Percentiles rank a stretch among this genome's conserved stretches.
phyloP scores from a whole-genome alignment of 2,329 filamentous ascomycete species.

The Thelonectria discophora region DNA sequence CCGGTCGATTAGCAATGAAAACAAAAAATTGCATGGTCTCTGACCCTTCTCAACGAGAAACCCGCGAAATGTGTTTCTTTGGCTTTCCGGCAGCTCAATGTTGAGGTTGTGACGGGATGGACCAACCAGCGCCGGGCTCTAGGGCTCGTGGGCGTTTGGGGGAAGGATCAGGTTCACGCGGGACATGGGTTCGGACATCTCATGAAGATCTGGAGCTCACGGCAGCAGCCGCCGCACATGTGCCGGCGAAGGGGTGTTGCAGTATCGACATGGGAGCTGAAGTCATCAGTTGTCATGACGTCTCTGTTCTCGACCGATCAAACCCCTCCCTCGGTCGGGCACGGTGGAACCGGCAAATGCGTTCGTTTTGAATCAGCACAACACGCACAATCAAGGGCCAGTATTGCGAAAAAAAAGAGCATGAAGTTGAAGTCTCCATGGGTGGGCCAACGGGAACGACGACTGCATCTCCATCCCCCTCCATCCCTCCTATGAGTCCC shows the following conservation, averaged over 20 bases:
- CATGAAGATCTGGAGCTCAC: neutral
- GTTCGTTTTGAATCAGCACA: neutral
- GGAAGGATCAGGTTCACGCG: neutral
- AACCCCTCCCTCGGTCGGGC: neutral
- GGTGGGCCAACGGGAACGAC: conserved; percentile 9
- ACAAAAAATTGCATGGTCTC: conserved; percentile 51
- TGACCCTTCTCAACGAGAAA: conserved; percentile 40
- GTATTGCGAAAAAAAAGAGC: neutral
- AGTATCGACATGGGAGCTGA: neutral
- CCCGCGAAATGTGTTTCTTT: conserved; percentile 6
- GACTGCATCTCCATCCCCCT: neutral
- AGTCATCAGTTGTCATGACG: neutral
- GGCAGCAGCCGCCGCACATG: neutral
- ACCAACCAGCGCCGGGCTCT: conserved; percentile 20
- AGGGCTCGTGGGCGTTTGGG: conserved; percentile 4
- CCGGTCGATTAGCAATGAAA: conserved; percentile 56
- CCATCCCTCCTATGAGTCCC: too few relatives aligned
- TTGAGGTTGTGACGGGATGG: conserved; percentile 21
- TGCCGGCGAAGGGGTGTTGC: neutral
- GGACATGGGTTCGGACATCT: neutral
- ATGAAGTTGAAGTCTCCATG: neutral
- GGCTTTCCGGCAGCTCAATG: neutral
- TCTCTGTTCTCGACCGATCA: neutral
- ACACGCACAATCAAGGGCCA: conserved; percentile 1
- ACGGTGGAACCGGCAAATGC: conserved; percentile 1